These are phyloP conservation scores for Diaporthe citri DNA, from an alignment of 2,329 filamentous ascomycete species.

Conservation along the genomic window DNA sequence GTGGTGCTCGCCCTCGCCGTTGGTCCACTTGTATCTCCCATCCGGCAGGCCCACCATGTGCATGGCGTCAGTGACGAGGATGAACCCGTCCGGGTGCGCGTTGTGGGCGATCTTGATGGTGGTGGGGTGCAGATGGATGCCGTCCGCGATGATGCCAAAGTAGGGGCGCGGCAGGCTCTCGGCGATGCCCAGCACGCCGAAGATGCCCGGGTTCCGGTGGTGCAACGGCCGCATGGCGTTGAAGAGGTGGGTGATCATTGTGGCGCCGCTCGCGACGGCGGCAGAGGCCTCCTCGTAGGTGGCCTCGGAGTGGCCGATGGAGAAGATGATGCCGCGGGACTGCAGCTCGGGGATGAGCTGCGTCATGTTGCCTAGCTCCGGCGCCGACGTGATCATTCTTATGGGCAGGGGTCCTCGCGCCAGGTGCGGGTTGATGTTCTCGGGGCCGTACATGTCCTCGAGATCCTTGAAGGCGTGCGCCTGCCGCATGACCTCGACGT, in stretches of 20 bases:
- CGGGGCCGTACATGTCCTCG: slow-evolving; percentile 77
- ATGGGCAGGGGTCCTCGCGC: slow-evolving; percentile 62
- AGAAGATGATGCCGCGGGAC: slow-evolving; percentile 77
- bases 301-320: slow-evolving; percentile 88
- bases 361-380: slow-evolving; percentile 81
- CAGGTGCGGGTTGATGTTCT: slow-evolving; percentile 68
- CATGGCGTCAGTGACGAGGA: slow-evolving; percentile 95
- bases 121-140: slow-evolving; percentile 89
- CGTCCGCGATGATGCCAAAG: slow-evolving; percentile 92
- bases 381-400: slow-evolving; percentile 88
- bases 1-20: slow-evolving; percentile 69
- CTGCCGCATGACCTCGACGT: slow-evolving; percentile 75
- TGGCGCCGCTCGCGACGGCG: slow-evolving; percentile 80
- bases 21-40: slow-evolving; percentile 88
- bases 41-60: slow-evolving; percentile 86
- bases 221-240: slow-evolving; percentile 93
- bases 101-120: slow-evolving; percentile 91
- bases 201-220: slow-evolving; percentile 91
- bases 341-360: slow-evolving; percentile 76
- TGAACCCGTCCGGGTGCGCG: slow-evolving; percentile 85
- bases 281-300: slow-evolving; percentile 84
- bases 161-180: slow-evolving; percentile 74
- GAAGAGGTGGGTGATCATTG: slow-evolving; percentile 94
- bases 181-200: slow-evolving; percentile 82
- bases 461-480: slow-evolving; percentile 75